Conservation (phyloP, 768 basidiomycete species). For the Hericium rajendrae region DNA sequence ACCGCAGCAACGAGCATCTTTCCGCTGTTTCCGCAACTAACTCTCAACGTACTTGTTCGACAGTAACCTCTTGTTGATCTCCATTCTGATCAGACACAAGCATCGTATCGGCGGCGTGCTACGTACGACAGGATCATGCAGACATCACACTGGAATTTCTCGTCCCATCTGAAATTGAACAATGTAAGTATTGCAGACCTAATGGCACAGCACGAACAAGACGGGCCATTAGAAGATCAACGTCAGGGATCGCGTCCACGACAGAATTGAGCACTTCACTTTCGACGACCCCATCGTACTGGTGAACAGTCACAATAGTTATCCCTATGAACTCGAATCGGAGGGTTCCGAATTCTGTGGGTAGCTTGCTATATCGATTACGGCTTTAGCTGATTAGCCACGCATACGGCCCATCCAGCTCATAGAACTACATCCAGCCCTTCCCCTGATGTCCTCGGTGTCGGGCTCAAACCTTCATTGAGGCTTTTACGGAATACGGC, state of each 20-base stretch:
- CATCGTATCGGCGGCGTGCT: slow-evolving; percentile 40
- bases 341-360: slow-evolving; percentile 28
- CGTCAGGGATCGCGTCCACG: slow-evolving; percentile 16
- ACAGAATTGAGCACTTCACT: slow-evolving; percentile 13
- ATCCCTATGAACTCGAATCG: slow-evolving; percentile 36
- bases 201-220: slow-evolving; percentile 32
- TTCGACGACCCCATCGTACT: slow-evolving; percentile 37
- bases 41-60: background rate
- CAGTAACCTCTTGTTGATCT: slow-evolving; percentile 37
- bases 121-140: slow-evolving; percentile 36
- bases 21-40: background rate
- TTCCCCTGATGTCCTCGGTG: too few species aligned
- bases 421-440: too few species aligned
- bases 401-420: too few species aligned
- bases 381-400: too few species aligned
- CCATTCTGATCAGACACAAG: slow-evolving; percentile 26
- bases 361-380: too few species aligned
- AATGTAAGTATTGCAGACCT: slow-evolving; percentile 26
- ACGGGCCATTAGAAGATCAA: slow-evolving; percentile 37
- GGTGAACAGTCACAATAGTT: slow-evolving; percentile 18
- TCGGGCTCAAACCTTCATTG: too few species aligned
- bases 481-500: slow-evolving; percentile 28
- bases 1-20: slow-evolving; percentile 32
- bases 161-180: slow-evolving; percentile 27
- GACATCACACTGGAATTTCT: slow-evolving; percentile 34